Conservation (phyloP, 2,329 filamentous ascomycete genomes). For the Stylonectria norvegica region DNA sequence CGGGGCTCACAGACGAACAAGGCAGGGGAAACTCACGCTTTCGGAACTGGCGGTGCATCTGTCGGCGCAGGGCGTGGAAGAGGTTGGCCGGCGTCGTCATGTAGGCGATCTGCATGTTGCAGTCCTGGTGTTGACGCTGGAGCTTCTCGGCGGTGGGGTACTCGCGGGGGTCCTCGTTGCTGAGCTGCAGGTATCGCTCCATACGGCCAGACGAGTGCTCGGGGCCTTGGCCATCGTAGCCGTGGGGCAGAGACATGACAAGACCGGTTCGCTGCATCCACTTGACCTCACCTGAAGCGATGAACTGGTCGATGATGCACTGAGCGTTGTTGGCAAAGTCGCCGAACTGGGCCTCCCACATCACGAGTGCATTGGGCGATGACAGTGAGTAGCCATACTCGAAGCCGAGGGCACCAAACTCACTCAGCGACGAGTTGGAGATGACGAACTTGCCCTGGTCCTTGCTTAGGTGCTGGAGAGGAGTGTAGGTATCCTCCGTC, state of each 20-base stretch:
- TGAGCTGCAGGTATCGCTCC: slow-evolving; percentile 94
- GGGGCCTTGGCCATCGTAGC: slow-evolving; percentile 96
- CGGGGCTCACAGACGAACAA: background rate
- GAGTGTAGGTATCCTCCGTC: slow-evolving; percentile 87
- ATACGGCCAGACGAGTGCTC: slow-evolving; percentile 97
- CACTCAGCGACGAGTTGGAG: slow-evolving; percentile 83
- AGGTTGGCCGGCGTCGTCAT: slow-evolving; percentile 95
- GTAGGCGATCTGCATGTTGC: slow-evolving; percentile 98
- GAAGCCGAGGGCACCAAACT: slow-evolving; percentile 78
- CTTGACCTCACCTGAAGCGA: slow-evolving; percentile 95
- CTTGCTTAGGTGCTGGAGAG: slow-evolving; percentile 81
- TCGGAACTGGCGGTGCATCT: slow-evolving; percentile 99
- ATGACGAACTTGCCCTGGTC: slow-evolving; percentile 96
- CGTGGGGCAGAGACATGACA: slow-evolving; percentile 93
- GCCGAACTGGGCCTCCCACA: slow-evolving; percentile 99
- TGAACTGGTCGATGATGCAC: slow-evolving; percentile 98
- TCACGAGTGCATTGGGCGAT: slow-evolving; percentile 93
- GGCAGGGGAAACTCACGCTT: slow-evolving; percentile 68
- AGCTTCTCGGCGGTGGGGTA: slow-evolving; percentile 88
- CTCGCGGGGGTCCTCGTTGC: slow-evolving; percentile 92
- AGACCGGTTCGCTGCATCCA: slow-evolving; percentile 98
- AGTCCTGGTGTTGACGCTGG: slow-evolving; percentile 96
- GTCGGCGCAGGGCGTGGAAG: slow-evolving; percentile 93
- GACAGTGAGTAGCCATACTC: slow-evolving; percentile 98
- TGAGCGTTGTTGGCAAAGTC: slow-evolving; percentile 99